These are phyloP conservation scores for Claviceps capensis DNA, from an alignment of 2,329 filamentous ascomycete species.

Conservation along the genomic window DNA sequence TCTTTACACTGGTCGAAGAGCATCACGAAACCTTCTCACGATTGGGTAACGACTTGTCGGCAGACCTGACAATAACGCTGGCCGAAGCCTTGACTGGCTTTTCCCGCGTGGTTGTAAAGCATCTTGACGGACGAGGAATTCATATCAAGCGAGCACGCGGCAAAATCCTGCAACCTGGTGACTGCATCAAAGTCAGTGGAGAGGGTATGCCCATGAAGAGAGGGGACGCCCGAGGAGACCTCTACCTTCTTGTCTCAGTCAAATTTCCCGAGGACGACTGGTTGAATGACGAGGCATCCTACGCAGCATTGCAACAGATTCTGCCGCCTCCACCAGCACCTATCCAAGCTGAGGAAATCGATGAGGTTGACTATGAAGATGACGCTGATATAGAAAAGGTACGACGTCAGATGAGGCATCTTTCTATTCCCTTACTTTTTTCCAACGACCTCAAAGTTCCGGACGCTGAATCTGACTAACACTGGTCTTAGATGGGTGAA, in stretches of 20 bases:
- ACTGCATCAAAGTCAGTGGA: constrained; percentile 71
- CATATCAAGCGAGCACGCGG: constrained; percentile 67
- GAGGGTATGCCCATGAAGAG: constrained; percentile 94
- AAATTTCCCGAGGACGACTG: constrained; percentile 82
- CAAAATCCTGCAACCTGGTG: constrained; percentile 67
- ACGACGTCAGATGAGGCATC: constrained; percentile 14
- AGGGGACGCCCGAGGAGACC: constrained; percentile 68
- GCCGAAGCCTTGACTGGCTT: constrained; percentile 80
- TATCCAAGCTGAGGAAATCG: constrained; percentile 60
- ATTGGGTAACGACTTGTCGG: constrained; percentile 70
- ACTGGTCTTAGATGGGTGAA: constrained; percentile 47
- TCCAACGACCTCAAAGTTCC: background rate
- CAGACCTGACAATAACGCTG: constrained; percentile 67
- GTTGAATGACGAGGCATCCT: constrained; percentile 56
- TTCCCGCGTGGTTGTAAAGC: constrained; percentile 76
- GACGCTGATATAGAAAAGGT: constrained; percentile 71
- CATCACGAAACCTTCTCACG: constrained; percentile 72
- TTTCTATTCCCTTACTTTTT: background rate
- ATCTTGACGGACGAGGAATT: constrained; percentile 88
- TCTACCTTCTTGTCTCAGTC: constrained; percentile 77
- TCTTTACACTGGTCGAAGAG: constrained; percentile 76
- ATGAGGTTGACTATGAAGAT: constrained; percentile 80
- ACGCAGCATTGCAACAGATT: constrained; percentile 59
- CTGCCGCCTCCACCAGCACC: constrained; percentile 51
- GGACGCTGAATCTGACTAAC: constrained; percentile 11